A percentile compares a stretch with the other conserved stretches of the same genome.
These are phyloP conservation scores for Coemansia sp. DNA, from an alignment of 192 early-diverging fungal genomes.

Conservation along the genomic window DNA sequence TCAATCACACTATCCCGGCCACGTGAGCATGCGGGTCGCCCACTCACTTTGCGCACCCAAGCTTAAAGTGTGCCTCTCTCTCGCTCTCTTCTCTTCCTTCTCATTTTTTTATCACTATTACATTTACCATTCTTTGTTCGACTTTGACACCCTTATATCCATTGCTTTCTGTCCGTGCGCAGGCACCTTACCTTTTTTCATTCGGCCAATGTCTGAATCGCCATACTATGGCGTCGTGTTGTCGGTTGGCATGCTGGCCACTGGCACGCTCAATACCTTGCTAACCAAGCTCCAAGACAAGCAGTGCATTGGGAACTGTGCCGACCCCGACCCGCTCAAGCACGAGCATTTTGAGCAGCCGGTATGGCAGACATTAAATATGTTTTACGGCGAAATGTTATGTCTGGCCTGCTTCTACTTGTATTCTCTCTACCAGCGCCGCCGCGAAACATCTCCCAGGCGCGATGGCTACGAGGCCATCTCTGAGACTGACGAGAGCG, in stretches of 20 bases:
- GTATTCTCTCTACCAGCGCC: constrained; percentile 33
- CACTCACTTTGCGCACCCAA: background rate
- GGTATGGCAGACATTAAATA: constrained; percentile 96
- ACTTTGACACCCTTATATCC: background rate
- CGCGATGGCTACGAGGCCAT: constrained; percentile 45
- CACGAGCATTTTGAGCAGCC: constrained; percentile 92
- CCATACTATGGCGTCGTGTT: constrained; percentile 54
- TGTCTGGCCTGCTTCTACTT: constrained; percentile 75
- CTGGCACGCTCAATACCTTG: constrained; percentile 80
- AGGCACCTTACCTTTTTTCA: background rate
- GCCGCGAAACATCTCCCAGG: constrained; percentile 9
- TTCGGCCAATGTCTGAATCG: constrained; percentile 32
- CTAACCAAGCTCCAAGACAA: constrained; percentile 90
- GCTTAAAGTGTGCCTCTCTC: background rate
- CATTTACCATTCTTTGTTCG: constrained; percentile 4
- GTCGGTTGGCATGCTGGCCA: constrained; percentile 75
- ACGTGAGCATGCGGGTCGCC: background rate
- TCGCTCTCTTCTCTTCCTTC: constrained; percentile 8
- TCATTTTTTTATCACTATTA: background rate
- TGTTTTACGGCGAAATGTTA: constrained; percentile 93
- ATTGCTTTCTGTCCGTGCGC: background rate
- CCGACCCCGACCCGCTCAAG: constrained; percentile 69
- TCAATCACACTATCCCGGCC: constrained; percentile 6
- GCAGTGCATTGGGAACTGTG: constrained; percentile 90
- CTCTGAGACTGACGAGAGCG: constrained; percentile 18